These are phyloP conservation scores for Candida andamanensis DNA, from an alignment of 805 yeast species.

Conservation along the genomic window DNA sequence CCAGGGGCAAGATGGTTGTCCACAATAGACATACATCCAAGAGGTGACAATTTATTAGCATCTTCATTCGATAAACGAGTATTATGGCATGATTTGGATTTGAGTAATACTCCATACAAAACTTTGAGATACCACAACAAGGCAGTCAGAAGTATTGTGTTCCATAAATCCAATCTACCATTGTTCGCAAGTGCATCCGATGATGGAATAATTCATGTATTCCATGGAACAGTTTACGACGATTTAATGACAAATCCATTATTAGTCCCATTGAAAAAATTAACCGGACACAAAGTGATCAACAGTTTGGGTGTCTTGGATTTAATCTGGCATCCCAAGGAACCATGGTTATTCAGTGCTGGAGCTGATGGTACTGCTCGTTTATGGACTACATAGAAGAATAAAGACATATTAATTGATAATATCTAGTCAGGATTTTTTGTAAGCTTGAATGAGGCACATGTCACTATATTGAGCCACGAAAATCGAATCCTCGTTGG, in stretches of 20 bases:
- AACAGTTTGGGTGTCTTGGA: conserved; percentile 83
- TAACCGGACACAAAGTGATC: conserved; percentile 81
- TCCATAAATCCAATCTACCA: conserved; percentile 83
- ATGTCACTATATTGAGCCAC: conserved; percentile 19
- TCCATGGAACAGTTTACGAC: conserved; percentile 96
- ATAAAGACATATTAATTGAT: conserved; percentile 2
- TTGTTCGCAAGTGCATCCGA: conserved; percentile 92
- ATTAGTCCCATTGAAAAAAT: conserved; percentile 90
- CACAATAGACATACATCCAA: conserved; percentile 87
- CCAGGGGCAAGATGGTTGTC: conserved; percentile 98
- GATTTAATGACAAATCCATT: conserved; percentile 93
- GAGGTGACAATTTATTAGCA: conserved; percentile 91
- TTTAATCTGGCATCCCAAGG: conserved; percentile 93
- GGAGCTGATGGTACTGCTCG: conserved; percentile 97
- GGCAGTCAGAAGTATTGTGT: conserved; percentile 84
- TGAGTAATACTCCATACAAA: conserved; percentile 86
- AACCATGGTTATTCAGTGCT: conserved; percentile 95
- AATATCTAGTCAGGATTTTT: conserved; percentile 2
- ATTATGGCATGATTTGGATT: conserved; percentile 94
- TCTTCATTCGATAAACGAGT: conserved; percentile 93
- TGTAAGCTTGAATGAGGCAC: conserved; percentile 2
- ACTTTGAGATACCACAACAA: conserved; percentile 90
- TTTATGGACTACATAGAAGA: conserved; percentile 81
- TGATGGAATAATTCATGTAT: conserved; percentile 87
- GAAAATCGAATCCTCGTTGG: conserved; percentile 20